Base-by-base conservation (phyloP, 2,329 filamentous ascomycete genomes). In the Cadophora sp. region DNA sequence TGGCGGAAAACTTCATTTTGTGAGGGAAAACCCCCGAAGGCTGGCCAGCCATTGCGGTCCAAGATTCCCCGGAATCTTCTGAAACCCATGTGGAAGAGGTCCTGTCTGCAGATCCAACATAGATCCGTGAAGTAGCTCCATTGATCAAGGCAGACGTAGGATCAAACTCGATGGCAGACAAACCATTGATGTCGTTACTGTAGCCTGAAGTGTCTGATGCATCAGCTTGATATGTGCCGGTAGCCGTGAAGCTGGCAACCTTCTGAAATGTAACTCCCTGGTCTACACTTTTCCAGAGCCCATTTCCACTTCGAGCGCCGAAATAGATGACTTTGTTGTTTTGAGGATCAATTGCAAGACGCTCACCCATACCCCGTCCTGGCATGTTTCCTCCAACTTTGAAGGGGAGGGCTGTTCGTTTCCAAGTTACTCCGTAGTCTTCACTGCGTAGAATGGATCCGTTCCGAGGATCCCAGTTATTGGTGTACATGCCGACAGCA, bases 341-440 rank as follows among this genome's bases (percentile, higher is more conserved):
- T 48, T 83, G 81, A 1, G 86, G 86, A 72, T 88, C 86, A 13
- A 89, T 82, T 2, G 85, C 85, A 5, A 88, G 81, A 8, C 86
- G 81, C 73, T 88, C 86, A 18, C 86, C 86, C 76, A 83, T 84
- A 8, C 86, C 86, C 39, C 86, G 82, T 2, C 86, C 86, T 4
- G 86, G 86, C 85, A 87, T 88, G 72, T 88, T 88, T 0, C 86
- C 86, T 5, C 86, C 86, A 51, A 87, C 84, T 74, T 30, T 30
- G 6, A 30, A 30, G 6, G 27, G 27, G 6, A 30, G 27, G 27
- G 27, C 6, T 30, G 27, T 88, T 20, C 79, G 77, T 1, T 78
- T 72, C 83, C 85, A 88, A 0, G 85, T 87, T 4, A 75, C 77
- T 1, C 86, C 86, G 70, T 81, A 79, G 69, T 89, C 84, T 9